These are phyloP conservation scores for Nepenthes mirabilis DNA, from an alignment of 148 eudicot genomes.

Conservation along the genomic window DNA sequence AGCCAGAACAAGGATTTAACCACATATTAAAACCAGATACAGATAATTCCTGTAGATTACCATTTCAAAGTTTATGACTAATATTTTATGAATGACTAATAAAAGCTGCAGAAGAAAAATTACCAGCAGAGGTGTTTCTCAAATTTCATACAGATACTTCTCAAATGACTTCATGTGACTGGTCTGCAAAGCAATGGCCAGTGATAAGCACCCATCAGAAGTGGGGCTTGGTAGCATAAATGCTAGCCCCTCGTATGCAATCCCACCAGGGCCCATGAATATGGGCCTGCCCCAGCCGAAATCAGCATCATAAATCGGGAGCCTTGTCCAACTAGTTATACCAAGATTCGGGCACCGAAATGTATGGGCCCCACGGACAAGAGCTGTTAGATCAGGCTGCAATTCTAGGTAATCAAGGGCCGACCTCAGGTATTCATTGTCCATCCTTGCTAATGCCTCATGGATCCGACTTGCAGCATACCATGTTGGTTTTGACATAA, in stretches of 20 bases:
- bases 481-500: slow-evolving; percentile 16
- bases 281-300: slow-evolving; percentile 27
- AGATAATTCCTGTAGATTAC: too few species aligned
- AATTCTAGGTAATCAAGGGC: slow-evolving; percentile 16
- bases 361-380: slow-evolving; percentile 14
- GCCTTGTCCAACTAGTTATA: slow-evolving; percentile 15
- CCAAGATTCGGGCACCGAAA: slow-evolving; percentile 14
- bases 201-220: slow-evolving; percentile 13
- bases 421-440: slow-evolving; percentile 18
- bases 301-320: slow-evolving; percentile 16
- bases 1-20: too few species aligned
- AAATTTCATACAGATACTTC: slow-evolving; percentile 15
- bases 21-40: too few species aligned
- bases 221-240: slow-evolving; percentile 12
- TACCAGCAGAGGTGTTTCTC: background rate
- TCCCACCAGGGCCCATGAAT: slow-evolving; percentile 18
- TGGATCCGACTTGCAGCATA: slow-evolving; percentile 11
- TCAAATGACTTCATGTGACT: slow-evolving; percentile 16
- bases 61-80: too few species aligned
- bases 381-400: slow-evolving; percentile 14
- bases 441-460: slow-evolving; percentile 11
- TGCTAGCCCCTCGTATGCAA: slow-evolving; percentile 15
- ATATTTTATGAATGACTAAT: too few species aligned
- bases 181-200: slow-evolving; percentile 14
- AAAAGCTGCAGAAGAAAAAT: too few species aligned